Conservation (phyloP, 2,329 filamentous ascomycete genomes). For the Clonostachys rosea region DNA sequence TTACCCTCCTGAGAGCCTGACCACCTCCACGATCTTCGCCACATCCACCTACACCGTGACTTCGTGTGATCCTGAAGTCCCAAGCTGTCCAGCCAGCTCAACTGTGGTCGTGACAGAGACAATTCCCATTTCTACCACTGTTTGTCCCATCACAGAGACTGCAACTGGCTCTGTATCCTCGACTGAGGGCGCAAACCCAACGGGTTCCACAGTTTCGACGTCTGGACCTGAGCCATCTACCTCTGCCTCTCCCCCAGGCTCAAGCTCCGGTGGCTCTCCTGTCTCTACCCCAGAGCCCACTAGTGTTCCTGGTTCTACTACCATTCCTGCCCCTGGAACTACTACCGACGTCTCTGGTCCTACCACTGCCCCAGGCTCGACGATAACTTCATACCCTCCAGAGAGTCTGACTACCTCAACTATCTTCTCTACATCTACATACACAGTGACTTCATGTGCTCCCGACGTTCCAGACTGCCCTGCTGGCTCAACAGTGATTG, state of each 20-base stretch:
- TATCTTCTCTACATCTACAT: background rate
- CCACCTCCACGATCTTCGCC: background rate
- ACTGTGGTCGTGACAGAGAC: conserved; percentile 7
- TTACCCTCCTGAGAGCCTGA: background rate
- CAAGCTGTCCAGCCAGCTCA: background rate
- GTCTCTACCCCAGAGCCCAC: background rate
- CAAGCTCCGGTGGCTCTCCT: background rate
- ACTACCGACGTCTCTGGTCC: too few species aligned
- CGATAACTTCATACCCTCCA: too few species aligned
- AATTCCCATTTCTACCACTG: conserved; percentile 1
- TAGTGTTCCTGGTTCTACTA: too few species aligned
- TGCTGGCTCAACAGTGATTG: background rate
- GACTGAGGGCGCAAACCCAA: too few species aligned
- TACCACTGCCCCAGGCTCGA: too few species aligned
- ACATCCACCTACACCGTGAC: background rate
- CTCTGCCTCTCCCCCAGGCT: background rate
- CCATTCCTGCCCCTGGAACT: too few species aligned
- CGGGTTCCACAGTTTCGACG: too few species aligned
- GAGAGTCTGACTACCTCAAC: background rate
- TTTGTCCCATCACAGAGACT: background rate
- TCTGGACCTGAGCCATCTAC: too few species aligned
- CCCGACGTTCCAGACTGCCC: background rate
- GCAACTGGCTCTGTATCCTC: too few species aligned
- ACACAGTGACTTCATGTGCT: background rate
- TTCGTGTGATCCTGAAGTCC: background rate